Base-by-base conservation (phyloP, 1,139 yeast genomes). In the Hansenula lynferdii region DNA sequence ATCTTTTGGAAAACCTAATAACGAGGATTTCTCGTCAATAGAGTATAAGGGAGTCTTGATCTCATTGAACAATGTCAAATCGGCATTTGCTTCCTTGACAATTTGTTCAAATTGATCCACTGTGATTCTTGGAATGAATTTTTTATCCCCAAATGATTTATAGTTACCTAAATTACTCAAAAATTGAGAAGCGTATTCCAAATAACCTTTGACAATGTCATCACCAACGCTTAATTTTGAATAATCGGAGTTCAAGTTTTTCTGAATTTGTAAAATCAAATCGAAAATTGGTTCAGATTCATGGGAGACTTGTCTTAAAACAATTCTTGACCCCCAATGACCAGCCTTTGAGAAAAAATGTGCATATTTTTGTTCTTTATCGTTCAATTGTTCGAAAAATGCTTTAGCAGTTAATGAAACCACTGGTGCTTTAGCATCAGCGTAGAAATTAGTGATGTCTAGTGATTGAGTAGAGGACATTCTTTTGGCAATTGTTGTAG, bases 111-210 rank as follows among this genome's bases (percentile, higher is more conserved):
- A 80, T 5, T 70, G 69, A 1, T 62, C 72, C 29, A 50, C 53
- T 1, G 69, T 38, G 30, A 85, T 54, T 34, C 76, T 65, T 28
- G 96, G 96, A 48, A 87, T 70, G 56, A 86, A 86, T 62, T 87
- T 87, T 48, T 76, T 77, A 62, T 87, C 96, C 45, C 96, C 96
- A 62, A 87, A 87, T 1, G 94, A 82, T 64, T 85, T 86, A 69
- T 77, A 87, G 60, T 87, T 87, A 46, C 96, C 96, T 56, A 83
- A 69, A 60, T 87, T 87, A 37, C 82, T 70, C 53, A 87, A 67
- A 55, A 87, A 82, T 61, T 85, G 95, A 23, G 90, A 75, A 8
- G 87, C 79, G 53, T 85, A 87, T 56, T 85, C 94, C 57, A 86
- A 65, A 58, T 83, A 85, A 16, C 61, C 59, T 22, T 62, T 57